Conservation (phyloP, 306 rosid genomes). For the Biancaea sappan region DNA sequence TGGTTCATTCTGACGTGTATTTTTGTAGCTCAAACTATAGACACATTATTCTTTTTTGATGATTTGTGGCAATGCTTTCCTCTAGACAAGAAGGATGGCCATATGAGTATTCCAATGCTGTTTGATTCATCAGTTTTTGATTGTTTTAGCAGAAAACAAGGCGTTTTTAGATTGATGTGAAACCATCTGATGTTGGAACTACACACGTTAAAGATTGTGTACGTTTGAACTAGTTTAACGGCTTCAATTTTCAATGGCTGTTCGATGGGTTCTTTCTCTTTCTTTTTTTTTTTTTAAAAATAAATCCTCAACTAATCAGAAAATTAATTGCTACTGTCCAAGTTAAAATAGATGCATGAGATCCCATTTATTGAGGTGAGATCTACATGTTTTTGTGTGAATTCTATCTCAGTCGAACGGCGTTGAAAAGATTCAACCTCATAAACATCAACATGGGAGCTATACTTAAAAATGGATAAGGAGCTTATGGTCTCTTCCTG, state of each 20-base stretch:
- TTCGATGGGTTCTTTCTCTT: not conserved
- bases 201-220: not conserved
- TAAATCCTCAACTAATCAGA: not conserved
- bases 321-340: not conserved
- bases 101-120: too few relatives aligned
- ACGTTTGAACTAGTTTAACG: not conserved
- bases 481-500: not conserved
- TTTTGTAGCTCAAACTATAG: not conserved
- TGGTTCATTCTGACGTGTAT: not conserved
- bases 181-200: not conserved
- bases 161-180: not conserved
- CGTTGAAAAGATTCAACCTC: too few relatives aligned
- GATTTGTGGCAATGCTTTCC: too few relatives aligned
- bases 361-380: too few relatives aligned
- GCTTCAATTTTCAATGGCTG: not conserved
- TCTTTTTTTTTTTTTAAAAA: too few relatives aligned
- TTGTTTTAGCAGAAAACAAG: not conserved
- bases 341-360: not conserved
- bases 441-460: too few relatives aligned
- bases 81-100: too few relatives aligned
- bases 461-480: not conserved
- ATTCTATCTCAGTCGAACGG: too few relatives aligned
- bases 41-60: not conserved
- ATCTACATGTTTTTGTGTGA: too few relatives aligned
- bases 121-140: not conserved